phyloP scores from a whole-genome alignment of 2,329 filamentous ascomycete genomes.

The Ophiostoma fasciatum region DNA sequence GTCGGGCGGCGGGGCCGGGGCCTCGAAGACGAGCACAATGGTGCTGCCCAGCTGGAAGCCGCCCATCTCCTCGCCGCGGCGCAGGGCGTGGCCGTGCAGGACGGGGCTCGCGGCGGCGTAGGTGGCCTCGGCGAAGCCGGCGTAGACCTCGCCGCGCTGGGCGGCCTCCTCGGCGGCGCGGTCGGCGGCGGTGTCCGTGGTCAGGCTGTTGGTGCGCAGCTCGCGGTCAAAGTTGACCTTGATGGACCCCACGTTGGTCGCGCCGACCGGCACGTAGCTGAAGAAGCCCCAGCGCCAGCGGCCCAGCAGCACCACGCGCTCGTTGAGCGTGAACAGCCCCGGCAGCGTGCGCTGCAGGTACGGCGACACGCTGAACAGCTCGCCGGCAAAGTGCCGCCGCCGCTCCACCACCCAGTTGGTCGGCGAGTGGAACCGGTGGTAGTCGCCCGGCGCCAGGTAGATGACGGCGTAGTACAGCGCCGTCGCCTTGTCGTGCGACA shows the following conservation, averaged over 20 bases:
- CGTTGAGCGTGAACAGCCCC: slow-evolving; percentile 90
- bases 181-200: slow-evolving; percentile 85
- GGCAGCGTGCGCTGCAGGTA: slow-evolving; percentile 88
- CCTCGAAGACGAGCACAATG: slow-evolving; percentile 91
- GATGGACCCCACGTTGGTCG: slow-evolving; percentile 94
- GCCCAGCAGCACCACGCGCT: slow-evolving; percentile 83
- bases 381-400: slow-evolving; percentile 92
- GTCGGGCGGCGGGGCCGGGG: slow-evolving; percentile 39
- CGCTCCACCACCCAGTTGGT: slow-evolving; percentile 90
- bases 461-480: slow-evolving; percentile 81
- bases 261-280: slow-evolving; percentile 85
- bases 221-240: slow-evolving; percentile 94
- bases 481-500: slow-evolving; percentile 47
- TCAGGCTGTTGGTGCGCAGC: slow-evolving; percentile 79
- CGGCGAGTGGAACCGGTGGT: slow-evolving; percentile 95
- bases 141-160: slow-evolving; percentile 62
- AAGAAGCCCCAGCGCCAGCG: slow-evolving; percentile 98
- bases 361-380: slow-evolving; percentile 87
- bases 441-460: slow-evolving; percentile 93
- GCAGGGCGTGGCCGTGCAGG: slow-evolving; percentile 68
- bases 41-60: slow-evolving; percentile 94
- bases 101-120: slow-evolving; percentile 66
- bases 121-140: slow-evolving; percentile 85
- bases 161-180: slow-evolving; percentile 68
- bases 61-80: slow-evolving; percentile 90